Evolutionary conservation across 2,329 filamentous ascomycete genomes (phyloP), one percentile per base, ranked within the genome.

Genomic region (Colletotrichum cordylinicola): DNA sequence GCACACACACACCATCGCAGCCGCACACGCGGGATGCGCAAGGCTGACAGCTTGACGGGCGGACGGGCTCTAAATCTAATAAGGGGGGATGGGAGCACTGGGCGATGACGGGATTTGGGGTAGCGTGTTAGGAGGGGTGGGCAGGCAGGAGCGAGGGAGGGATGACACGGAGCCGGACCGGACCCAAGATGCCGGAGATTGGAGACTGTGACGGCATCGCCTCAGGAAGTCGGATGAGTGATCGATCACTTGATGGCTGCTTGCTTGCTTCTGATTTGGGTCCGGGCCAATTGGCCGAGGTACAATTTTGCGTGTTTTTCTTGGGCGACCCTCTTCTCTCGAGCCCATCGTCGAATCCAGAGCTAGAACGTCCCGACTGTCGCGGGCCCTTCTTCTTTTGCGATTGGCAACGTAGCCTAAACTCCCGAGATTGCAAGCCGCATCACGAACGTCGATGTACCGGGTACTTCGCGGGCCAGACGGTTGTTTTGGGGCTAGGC

Each of bases 341-440:
- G 35, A 52, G 27, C 52, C 24, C 66, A 24, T 68, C 66, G 16
- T 60, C 66, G 52, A 68, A 37, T 33, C 52, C 24, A 8, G 12
- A 27, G n/a, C 31, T 31, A 35, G 68, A 35, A 29, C 24, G 43
- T 52, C 43, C n/a, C 21, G 43, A 52, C 43, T n/a, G 31, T 39
- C 39, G 39, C 18, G 8, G 68, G 64, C 29, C 56, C 43, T 21
- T 52, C 43, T 52, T 52, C 43, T 52, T 35, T 52, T 64, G 56
- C 70, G 61, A 76, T 60, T 73, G 74, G 64, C 70, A 76, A 72
- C 74, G 74, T 74, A 76, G 74, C 69, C 68, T 75, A 65, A 72
- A 72, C 69, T 64, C 60, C 73, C 73, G 73, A 75, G 70, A 76
- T 76, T 76, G 56, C 70, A 74, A 76, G 58, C 29, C 61, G 74